Evolutionary conservation across 768 basidiomycete species (phyloP), one percentile per base, ranked within the genome.

Genomic region (Tylopilus subfusipes): DNA sequence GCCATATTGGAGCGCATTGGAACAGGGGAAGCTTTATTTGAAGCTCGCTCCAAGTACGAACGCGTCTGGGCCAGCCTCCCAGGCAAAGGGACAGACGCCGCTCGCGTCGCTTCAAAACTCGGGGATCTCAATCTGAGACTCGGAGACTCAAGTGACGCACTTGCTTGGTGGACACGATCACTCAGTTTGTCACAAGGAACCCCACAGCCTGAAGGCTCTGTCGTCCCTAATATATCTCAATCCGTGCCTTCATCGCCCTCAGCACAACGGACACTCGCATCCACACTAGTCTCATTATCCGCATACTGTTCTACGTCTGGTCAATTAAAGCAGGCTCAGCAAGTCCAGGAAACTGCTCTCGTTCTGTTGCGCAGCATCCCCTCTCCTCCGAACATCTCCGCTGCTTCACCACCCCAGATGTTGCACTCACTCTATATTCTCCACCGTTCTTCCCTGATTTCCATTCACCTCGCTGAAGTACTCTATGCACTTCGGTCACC

Each of bases 381-480:
- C n/a, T 69, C 75, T 40, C 77, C 83, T 11, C 69, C 75, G 10
- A 73, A 76, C 7, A 63, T 75, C 5, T 63, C 76, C 5, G 61
- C 76, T 5, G 66, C 77, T 24, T 75, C 86, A 11, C 75, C 82
- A 11, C 78, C 85, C 7, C 80, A 86, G 51, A 74, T 76, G 6
- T 76, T 91, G 36, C 89, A 90, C 65, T 70, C 75, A 1, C 68
- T 88, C 7, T 88, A 80, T 59, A 71, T 90, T 40, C 77, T 88
- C 27, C 88, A 91, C 55, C 84, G 87, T 38, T 82, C 86, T 16
- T 82, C 89, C n/a, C 72, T 91, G 12, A 70, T 91, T 44, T 84
- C 84, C 14, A 75, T 86, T 13, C 89, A 91, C 63, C 80, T 83
- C 14, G 88, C 86, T 0, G 87, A 91, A 69, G 86, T 91, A 12